phyloP scores from a whole-genome alignment of 257 asterid genomes.

The Fraxinus cuspidata region DNA sequence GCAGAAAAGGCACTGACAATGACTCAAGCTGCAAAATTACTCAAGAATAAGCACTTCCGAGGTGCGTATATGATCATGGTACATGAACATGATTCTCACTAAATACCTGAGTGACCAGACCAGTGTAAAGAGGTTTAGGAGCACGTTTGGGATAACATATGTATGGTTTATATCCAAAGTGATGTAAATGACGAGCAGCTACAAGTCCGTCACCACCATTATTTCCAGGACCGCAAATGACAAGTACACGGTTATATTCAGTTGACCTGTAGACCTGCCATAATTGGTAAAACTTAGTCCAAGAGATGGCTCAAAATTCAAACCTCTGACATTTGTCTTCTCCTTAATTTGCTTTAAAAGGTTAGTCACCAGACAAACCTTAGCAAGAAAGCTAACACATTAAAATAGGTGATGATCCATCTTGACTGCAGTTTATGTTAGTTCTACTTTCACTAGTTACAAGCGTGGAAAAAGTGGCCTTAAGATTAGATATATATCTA shows the following conservation, averaged over 20 bases:
- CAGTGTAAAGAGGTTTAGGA: conserved; percentile 28
- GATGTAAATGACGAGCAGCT: conserved; percentile 43
- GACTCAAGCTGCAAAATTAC: conserved; percentile 32
- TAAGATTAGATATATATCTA: too few relatives aligned
- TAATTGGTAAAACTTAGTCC: neutral
- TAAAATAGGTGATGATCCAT: neutral
- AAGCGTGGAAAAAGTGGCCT: too few relatives aligned
- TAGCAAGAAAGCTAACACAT: neutral
- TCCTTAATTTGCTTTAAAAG: neutral
- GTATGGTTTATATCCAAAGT: conserved; percentile 37
- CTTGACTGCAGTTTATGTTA: neutral
- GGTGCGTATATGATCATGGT: neutral
- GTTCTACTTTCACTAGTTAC: neutral
- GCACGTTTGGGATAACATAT: conserved; percentile 38
- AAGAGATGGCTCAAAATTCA: neutral
- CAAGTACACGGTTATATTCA: conserved; percentile 32
- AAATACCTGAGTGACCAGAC: conserved; percentile 29
- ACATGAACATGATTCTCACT: neutral
- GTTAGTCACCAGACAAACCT: neutral
- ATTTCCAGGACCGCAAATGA: conserved; percentile 42
- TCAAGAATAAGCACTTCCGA: conserved; percentile 12
- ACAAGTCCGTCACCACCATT: conserved; percentile 40
- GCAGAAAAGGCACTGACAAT: conserved; percentile 27
- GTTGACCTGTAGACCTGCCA: conserved; percentile 32
- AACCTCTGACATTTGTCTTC: neutral